phyloP scores from a whole-genome alignment of 129 eudicot species.

The Silybum marianum region DNA sequence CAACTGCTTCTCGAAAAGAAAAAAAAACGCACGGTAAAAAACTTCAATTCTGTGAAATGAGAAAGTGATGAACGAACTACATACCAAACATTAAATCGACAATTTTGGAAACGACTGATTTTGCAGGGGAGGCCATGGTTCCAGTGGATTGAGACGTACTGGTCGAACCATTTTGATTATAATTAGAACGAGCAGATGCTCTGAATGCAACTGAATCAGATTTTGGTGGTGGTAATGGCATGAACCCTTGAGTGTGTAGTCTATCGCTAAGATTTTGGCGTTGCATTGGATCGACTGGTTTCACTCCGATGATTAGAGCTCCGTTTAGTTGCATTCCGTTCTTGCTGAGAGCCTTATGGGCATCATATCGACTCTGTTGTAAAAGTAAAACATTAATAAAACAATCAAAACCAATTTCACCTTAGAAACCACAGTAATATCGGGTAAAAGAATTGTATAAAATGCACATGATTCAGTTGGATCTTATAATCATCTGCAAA shows the following conservation, averaged over 20 bases:
- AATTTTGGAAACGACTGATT: constrained; percentile 72
- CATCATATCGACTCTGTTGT: constrained; percentile 83
- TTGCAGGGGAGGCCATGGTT: constrained; percentile 84
- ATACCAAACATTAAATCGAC: constrained; percentile 89
- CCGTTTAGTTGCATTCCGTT: constrained; percentile 84
- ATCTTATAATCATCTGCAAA: no score
- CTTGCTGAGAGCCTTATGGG: constrained; percentile 88
- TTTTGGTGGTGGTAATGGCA: constrained; percentile 69
- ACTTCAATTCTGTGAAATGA: background rate
- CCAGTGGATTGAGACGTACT: constrained; percentile 57
- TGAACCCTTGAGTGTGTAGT: constrained; percentile 78
- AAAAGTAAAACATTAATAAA: constrained; percentile 10
- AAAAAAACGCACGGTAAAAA: background rate
- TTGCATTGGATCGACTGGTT: constrained; percentile 87
- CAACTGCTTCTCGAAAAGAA: background rate
- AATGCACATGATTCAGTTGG: background rate
- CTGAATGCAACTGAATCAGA: constrained; percentile 53
- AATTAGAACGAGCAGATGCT: constrained; percentile 45
- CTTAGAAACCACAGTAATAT: background rate
- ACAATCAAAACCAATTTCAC: background rate
- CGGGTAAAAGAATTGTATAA: background rate
- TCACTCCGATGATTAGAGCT: constrained; percentile 82
- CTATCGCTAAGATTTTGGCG: constrained; percentile 70
- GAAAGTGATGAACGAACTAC: constrained; percentile 24
- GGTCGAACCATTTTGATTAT: constrained; percentile 51